Conservation (phyloP, 352 stramenopile genomes). For the Thraustochytrium sp. region DNA sequence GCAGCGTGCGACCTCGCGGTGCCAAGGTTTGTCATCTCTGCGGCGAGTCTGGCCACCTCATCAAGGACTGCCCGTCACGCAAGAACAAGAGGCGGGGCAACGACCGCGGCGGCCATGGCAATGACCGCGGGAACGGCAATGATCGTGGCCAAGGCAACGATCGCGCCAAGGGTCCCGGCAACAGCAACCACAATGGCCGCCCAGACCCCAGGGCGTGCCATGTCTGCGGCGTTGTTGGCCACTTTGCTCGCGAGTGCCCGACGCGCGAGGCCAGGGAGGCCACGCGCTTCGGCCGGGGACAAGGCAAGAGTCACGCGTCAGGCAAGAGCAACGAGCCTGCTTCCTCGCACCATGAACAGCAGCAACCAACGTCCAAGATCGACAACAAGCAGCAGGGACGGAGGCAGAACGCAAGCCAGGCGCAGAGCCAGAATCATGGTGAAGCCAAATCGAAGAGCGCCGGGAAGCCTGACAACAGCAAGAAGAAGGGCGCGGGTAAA, state of each 20-base stretch:
- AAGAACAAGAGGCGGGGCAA: not conserved
- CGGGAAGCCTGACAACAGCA: not conserved
- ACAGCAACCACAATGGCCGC: too few species aligned
- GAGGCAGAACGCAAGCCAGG: too few species aligned
- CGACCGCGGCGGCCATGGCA: not conserved
- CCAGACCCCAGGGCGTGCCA: too few species aligned
- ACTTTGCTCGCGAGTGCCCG: not conserved
- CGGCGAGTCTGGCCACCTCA: not conserved
- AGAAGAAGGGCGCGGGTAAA: not conserved
- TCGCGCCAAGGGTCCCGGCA: not conserved
- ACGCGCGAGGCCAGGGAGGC: not conserved
- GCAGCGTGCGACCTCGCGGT: not conserved
- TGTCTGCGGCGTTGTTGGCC: not conserved
- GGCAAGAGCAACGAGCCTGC: too few species aligned
- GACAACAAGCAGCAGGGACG: not conserved
- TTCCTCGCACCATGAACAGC: too few species aligned
- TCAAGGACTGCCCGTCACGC: not conserved
- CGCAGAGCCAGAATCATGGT: too few species aligned
- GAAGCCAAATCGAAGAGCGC: not conserved
- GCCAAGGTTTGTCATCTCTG: slow-evolving; percentile 16
- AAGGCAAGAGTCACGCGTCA: too few species aligned
- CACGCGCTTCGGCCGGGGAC: not conserved
- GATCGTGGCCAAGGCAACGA: not conserved
- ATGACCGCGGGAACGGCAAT: not conserved
- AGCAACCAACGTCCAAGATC: too few species aligned